A percentile compares a stretch with the other conserved stretches of the same genome.
Conservation (phyloP, 139 green algal species). For the Chloropicon primus region DNA sequence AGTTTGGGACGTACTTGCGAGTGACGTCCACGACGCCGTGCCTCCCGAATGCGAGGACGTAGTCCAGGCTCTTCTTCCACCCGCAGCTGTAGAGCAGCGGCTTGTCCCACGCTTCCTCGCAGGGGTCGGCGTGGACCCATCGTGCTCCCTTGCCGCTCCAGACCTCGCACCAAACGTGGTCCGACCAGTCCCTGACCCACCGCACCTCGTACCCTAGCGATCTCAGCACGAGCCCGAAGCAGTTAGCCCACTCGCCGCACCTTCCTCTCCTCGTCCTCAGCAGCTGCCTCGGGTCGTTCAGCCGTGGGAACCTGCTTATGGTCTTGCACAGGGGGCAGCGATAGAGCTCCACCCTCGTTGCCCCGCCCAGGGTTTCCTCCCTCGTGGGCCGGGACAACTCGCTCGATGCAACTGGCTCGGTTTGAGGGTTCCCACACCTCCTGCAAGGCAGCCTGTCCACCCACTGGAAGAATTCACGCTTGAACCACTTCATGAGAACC, state of each 20-base stretch:
- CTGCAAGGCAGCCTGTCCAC: background rate
- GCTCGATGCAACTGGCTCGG: background rate
- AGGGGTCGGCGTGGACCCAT: conserved; percentile 50
- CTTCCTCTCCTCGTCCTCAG: conserved; percentile 50
- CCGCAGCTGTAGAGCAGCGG: conserved; percentile 60
- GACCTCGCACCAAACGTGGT: conserved; percentile 60
- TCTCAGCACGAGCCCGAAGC: conserved; percentile 50
- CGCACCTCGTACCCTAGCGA: conserved; percentile 33
- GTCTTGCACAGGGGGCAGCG: conserved; percentile 22
- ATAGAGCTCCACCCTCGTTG: conserved; percentile 46
- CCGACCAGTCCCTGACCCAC: conserved; percentile 45
- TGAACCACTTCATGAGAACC: conserved; percentile 8
- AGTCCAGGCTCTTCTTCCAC: conserved; percentile 64
- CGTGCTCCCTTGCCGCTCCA: conserved; percentile 1
- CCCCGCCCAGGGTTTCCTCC: conserved; percentile 28
- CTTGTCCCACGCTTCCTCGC: conserved; percentile 45
- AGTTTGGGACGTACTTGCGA: conserved; percentile 39
- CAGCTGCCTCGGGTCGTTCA: conserved; percentile 46
- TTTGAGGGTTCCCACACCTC: background rate
- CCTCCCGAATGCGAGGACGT: conserved; percentile 45
- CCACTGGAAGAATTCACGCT: conserved; percentile 6
- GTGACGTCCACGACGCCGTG: conserved; percentile 49
- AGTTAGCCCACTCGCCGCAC: conserved; percentile 60
- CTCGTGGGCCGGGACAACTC: conserved; percentile 4
- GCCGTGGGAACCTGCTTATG: conserved; percentile 34